Base-by-base conservation (phyloP, 2,329 filamentous ascomycete genomes). In the Arthrobotrys entomopaga region DNA sequence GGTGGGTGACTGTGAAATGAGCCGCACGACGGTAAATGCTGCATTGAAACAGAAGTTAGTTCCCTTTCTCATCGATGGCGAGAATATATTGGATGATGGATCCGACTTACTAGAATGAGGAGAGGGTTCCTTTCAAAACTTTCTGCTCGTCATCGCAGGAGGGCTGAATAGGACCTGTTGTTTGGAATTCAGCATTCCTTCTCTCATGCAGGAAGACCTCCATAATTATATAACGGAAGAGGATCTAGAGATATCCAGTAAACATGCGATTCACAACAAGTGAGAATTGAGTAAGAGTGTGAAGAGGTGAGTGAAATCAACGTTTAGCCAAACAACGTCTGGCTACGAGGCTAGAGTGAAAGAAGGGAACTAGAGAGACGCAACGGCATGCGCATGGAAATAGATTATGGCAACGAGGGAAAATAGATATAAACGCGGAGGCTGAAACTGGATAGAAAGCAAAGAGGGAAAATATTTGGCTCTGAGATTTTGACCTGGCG, bases 1-100 rank as follows among this genome's bases (percentile, higher is more conserved):
- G 86, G 81, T 98, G 94, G 3, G 94, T 98, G 77, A 91, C 90
- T 81, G 96, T 96, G 83, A 91, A 91, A 81, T 98, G 94, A 3
- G 93, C 91, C 22, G 89, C 87, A 34, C 70, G 75, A 34, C 77
- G 77, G 43, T 77, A 77, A 42, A 69, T 42, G n/a, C 54, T 69
- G 53, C 52, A 2, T n/a, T 46, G 46, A 20, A 5, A 16, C 19
- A 15, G 40, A 10, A 2, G 26, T 10, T 20, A 16, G 42, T 49
- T 24, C 42, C 24, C n/a, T 11, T 11, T 22, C 5, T 10, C 16
- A 42, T 16, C 3, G 16, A 11, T 7, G 11, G 2, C 34, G n/a
- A n/a, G 59, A 6, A 2, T 15, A 11, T 7, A 26, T 24, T 24
- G 15, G 2, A 15, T n/a, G 7, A 22, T 5, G 10, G 1, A 10